Evolutionary conservation across 169 alveolate species (phyloP), one percentile per base, ranked within the genome.

Genomic region (Cryptosporidium meleagridis): DNA sequence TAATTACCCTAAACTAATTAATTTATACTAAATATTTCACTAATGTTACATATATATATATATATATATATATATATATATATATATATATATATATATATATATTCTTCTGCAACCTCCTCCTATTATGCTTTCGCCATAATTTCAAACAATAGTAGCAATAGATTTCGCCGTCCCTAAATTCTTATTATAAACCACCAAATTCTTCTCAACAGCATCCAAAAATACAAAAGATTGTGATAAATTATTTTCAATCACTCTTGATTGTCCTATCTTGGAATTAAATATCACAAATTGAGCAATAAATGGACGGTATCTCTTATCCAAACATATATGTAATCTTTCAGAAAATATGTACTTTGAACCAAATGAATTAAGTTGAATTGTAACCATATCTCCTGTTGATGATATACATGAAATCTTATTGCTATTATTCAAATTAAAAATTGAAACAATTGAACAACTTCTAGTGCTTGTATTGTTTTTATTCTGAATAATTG

Each of bases 391-490:
- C 73, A 80, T 80, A 48, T 62, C 73, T 4, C 89, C 89, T 1
- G 89, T 80, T n/a, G 89, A 80, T 23, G 89, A 80, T 12, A 80
- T 35, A 62, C 89, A 80, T 10, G 73, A 26, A 26, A 80, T 80
- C 35, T 80, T 65, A 37, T 33, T 44, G 26, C 29, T 73, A 14
- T 75, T 62, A 18, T 80, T 80, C 18, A 80, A 26, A 41, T 51
- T 44, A 21, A 62, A 62, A 26, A 80, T 62, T 10, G 80, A 62
- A 29, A 80, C 68, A 37, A 80, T 80, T 62, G 89, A 59, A 62
- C 75, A 59, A 62, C 89, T 80, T 80, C 89, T 80, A 48, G 55
- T 73, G 35, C 58, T 55, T 41, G 26, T 9, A 41, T 35, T 14
- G 23, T 55, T 33, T 21, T 58, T 8, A 23, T 23, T 48, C 10